Percentiles rank a stretch among this genome's conserved stretches.
Evolutionary conservation across 441 rosid genomes (phyloP).

Genomic region (Metrosideros polymorpha): DNA sequence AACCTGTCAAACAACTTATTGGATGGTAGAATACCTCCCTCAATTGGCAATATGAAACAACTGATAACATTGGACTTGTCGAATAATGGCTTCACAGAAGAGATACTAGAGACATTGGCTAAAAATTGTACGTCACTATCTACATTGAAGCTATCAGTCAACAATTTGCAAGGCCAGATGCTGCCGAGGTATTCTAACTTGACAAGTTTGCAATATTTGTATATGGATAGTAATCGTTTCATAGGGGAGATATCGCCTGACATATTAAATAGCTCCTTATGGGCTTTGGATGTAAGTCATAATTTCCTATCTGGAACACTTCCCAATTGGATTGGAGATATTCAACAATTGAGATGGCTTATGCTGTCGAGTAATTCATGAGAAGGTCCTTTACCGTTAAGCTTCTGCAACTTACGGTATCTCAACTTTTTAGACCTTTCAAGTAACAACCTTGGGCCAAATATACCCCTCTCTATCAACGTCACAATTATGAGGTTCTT

Average conservation of each 20-base stretch:
- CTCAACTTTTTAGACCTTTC: neutral
- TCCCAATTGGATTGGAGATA: neutral
- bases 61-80: neutral
- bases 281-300: neutral
- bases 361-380: neutral
- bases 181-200: neutral
- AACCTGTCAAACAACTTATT: neutral
- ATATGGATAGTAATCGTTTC: neutral
- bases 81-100: neutral
- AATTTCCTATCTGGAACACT: constrained; percentile 1
- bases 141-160: neutral
- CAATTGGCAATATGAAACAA: neutral
- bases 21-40: neutral
- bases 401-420: neutral
- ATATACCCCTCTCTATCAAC: fast-evolving
- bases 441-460: neutral
- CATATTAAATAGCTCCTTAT: neutral
- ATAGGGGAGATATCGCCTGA: neutral
- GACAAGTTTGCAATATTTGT: neutral
- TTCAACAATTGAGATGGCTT: neutral
- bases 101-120: neutral
- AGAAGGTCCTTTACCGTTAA: neutral
- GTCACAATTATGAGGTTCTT: neutral
- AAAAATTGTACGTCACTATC: fast-evolving
- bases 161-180: neutral